Percentiles rank a stretch among this genome's conserved stretches.
Conservation (phyloP, 73 alveolate genomes). For the Tetrahymena elliotti region DNA sequence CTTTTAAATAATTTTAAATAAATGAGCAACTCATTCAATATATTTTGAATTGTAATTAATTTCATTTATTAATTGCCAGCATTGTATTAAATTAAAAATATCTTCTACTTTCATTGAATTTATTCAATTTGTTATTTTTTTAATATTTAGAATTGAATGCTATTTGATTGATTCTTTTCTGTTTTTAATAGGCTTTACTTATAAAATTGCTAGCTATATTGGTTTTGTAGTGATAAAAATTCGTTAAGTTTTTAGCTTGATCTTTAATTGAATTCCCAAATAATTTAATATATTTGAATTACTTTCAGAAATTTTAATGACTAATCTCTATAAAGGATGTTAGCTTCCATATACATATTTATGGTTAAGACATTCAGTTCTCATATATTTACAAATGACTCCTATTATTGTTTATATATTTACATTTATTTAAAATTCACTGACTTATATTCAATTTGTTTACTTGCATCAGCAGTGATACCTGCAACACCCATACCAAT, state of each 20-base stretch:
- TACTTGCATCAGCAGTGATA: slow-evolving; percentile 91
- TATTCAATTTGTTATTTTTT: no score
- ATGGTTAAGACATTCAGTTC: slow-evolving; percentile 85
- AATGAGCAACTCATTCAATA: neutral
- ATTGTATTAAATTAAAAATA: no score
- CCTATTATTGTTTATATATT: slow-evolving; percentile 11
- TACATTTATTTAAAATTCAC: neutral
- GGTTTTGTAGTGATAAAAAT: no score
- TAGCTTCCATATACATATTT: slow-evolving; percentile 82
- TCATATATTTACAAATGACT: slow-evolving; percentile 80
- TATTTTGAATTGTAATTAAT: neutral
- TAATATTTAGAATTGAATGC: neutral
- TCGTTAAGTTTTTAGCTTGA: neutral
- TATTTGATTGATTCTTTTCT: neutral
- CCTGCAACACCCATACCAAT: slow-evolving; percentile 98
- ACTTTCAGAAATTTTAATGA: slow-evolving; percentile 76
- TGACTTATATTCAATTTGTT: neutral
- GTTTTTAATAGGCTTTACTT: no score
- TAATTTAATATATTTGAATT: neutral
- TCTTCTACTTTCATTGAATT: neutral
- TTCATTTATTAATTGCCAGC: neutral
- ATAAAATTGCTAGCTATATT: neutral
- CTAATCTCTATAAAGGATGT: slow-evolving; percentile 79
- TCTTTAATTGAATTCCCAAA: neutral
- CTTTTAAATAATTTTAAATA: neutral